Evolutionary conservation across 2,329 filamentous ascomycete species (phyloP), one percentile per base, ranked within the genome.

Genomic region (Botrytis squamosa): DNA sequence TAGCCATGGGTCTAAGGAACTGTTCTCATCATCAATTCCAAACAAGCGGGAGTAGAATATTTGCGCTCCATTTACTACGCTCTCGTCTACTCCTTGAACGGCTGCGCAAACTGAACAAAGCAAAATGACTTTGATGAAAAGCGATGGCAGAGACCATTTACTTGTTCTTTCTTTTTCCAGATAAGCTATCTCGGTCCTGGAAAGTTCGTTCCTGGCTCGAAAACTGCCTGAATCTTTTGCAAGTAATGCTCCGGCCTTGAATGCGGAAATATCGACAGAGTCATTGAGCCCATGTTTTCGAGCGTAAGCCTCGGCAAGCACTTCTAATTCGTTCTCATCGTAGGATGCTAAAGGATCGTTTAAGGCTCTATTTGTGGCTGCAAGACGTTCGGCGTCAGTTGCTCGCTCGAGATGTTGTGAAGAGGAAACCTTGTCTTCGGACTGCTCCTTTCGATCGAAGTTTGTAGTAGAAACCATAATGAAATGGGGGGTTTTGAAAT

Each of bases 31-130:
- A 67, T 82, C 85, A 71, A 92, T 91, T 33, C 87, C 87, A 74
- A 93, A 92, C 74, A 89, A 84, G 2, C 80, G 77, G 74, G 86
- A 86, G 80, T 91, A 92, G 81, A 91, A 91, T 38, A 88, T 85
- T 76, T 92, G 90, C 14, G 89, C 90, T 62, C 90, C 90, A 78
- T 92, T 92, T 76, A 92, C 88, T 42, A 91, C 90, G 0, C 89
- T 91, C 81, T 92, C 89, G 80, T 92, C 89, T 75, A 91, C 91
- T 77, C 90, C 91, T 79, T 93, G 91, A 0, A 93, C 91, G 38
- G 90, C 90, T 25, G 91, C 91, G 62, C 88, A 91, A 33, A 89
- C 85, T n/a, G 89, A 91, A 78, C 90, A 92, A 52, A 91, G 84
- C 74, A 90, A 79, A 75, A 93, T 89, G 12, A 93, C 86, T 44